phyloP scores from a whole-genome alignment of 164 flowering plant species.

The Liriodendron chinense region DNA sequence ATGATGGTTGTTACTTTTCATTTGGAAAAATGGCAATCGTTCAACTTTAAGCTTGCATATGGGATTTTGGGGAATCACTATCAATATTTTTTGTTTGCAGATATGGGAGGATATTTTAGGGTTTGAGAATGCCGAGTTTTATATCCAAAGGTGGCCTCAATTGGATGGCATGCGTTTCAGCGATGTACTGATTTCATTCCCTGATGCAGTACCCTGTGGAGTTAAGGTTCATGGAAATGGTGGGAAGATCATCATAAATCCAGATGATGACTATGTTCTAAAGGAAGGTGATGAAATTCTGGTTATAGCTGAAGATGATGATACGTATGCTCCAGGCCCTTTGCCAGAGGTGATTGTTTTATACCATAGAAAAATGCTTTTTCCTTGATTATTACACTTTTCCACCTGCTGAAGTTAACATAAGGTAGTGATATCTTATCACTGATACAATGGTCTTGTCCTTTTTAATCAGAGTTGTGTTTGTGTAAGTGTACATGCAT shows the following conservation, averaged over 20 bases:
- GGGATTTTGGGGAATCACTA: background rate
- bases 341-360: slow-evolving; percentile 65
- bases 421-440: background rate
- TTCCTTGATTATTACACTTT: background rate
- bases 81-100: slow-evolving; percentile 32
- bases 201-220: slow-evolving; percentile 95
- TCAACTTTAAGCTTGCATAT: background rate
- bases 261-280: slow-evolving; percentile 71
- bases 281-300: slow-evolving; percentile 78
- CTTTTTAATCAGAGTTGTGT: no score
- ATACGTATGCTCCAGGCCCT: slow-evolving; percentile 74
- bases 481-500: no score
- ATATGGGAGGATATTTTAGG: slow-evolving; percentile 98
- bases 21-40: background rate
- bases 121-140: slow-evolving; percentile 95
- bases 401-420: background rate
- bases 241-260: slow-evolving; percentile 79
- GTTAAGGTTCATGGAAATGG: slow-evolving; percentile 76
- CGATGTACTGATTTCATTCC: slow-evolving; percentile 81
- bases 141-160: slow-evolving; percentile 91
- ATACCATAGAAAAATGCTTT: background rate
- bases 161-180: slow-evolving; percentile 64
- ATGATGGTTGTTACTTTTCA: background rate
- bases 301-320: slow-evolving; percentile 96
- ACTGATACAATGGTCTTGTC: background rate